These are phyloP conservation scores for Diospyros kaki DNA, from an alignment of 148 eudicot genomes.

Conservation along the genomic window DNA sequence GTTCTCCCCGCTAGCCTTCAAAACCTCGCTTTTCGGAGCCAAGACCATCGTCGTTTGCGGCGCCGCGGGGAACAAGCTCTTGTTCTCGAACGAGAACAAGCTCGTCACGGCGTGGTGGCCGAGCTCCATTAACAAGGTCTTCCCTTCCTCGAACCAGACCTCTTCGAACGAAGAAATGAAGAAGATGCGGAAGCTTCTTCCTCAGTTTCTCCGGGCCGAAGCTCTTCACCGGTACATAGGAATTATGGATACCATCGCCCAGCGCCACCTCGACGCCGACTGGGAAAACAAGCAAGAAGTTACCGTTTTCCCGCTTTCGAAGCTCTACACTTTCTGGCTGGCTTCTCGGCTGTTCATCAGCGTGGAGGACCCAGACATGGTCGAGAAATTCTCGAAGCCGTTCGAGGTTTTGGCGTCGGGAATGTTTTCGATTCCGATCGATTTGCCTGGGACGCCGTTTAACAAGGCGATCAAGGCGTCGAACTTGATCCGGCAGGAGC, in stretches of 20 bases:
- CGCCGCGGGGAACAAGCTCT: conserved; percentile 40
- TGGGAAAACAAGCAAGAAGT: too few species aligned
- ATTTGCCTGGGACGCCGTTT: conserved; percentile 40
- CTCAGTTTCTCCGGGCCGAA: conserved; percentile 21
- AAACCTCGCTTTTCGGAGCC: conserved; percentile 23
- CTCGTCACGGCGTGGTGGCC: conserved; percentile 54
- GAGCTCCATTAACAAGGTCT: conserved; percentile 25
- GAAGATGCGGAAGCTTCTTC: conserved; percentile 43
- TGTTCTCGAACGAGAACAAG: conserved; percentile 49
- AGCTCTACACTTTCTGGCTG: too few species aligned
- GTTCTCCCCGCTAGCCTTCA: conserved; percentile 8
- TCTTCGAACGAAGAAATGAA: conserved; percentile 35
- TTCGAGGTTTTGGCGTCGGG: conserved; percentile 22
- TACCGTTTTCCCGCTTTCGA: too few species aligned
- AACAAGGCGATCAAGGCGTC: conserved; percentile 32
- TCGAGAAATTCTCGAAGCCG: conserved; percentile 17
- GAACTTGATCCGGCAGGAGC: conserved; percentile 21
- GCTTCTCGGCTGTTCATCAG: neutral
- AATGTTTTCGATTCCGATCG: conserved; percentile 21
- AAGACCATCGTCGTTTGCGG: conserved; percentile 33
- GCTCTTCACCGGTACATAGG: conserved; percentile 16
- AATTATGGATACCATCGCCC: conserved; percentile 20
- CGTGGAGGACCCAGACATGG: conserved; percentile 23
- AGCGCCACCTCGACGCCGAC: too few species aligned
- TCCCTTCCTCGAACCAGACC: conserved; percentile 23